Base-by-base conservation (phyloP, 257 asterid species). In the Paraleonurus japonicus region DNA sequence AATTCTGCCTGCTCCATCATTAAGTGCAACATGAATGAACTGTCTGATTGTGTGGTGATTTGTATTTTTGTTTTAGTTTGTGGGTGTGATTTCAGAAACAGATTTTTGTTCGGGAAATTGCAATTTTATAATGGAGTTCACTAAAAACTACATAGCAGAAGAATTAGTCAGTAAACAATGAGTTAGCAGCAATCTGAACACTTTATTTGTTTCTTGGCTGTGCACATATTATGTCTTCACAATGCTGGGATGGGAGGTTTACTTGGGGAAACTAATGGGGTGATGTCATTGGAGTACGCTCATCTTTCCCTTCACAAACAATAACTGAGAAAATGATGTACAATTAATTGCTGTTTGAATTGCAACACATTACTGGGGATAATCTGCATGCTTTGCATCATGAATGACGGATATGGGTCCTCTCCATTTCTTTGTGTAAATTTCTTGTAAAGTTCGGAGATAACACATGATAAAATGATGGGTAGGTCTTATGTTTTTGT, bases 331-430 rank as follows among this genome's bases (percentile, higher is more conserved):
- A 48, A 61, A 58, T 24, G 59, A 62, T 63, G n/a, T 23, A 62
- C 65, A 65, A 62, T 23, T 41, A 28, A 61, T 19, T 51, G 47
- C 57, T 65, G 20, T 79, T 28, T 2, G 51, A 43, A 16, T 24
- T 59, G 50, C 37, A 35, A 59, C 12, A 12, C 19, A 54, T 41
- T 61, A 35, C 57, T 53, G 22, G 59, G 48, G 71, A 7, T 57
- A 16, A 69, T 45, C 54, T 61, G 27, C 71, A 39, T 53, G 66
- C 20, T 30, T 33, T 64, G 35, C 73, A 55, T 68, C 58, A 33
- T 35, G 51, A 54, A 22, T 1, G 53, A 59, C 16, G n/a, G n/a
- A n/a, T n/a, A n/a, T n/a, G n/a, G n/a, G n/a, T n/a, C n/a, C n/a
- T n/a, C n/a, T n/a, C n/a, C n/a, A n/a, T n/a, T n/a, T n/a, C n/a